phyloP scores from a whole-genome alignment of 768 basidiomycete genomes.

The Auricularia sp. region DNA sequence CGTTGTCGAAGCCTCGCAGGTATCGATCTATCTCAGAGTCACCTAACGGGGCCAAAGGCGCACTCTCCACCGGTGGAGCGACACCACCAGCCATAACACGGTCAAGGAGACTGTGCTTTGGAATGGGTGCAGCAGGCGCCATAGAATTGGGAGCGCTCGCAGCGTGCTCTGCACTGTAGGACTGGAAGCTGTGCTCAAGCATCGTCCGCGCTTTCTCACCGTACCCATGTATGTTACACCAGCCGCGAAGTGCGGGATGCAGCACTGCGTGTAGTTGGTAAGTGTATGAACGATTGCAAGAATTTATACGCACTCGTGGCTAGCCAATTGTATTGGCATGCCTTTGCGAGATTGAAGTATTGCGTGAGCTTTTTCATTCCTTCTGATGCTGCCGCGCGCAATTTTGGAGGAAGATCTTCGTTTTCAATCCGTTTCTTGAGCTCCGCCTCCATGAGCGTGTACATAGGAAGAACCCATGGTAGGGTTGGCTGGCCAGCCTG shows the following conservation, averaged over 20 bases:
- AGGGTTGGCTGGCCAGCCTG: constrained; percentile 18
- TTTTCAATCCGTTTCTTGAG: constrained; percentile 9
- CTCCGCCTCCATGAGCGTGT: constrained; percentile 17
- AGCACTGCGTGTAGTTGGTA: constrained; percentile 14
- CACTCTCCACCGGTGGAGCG: background rate
- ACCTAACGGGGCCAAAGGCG: no score
- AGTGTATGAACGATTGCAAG: no score
- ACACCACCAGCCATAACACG: background rate
- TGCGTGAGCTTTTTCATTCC: constrained; percentile 20
- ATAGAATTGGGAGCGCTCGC: background rate
- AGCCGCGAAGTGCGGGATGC: constrained; percentile 18
- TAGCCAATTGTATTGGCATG: constrained; percentile 20
- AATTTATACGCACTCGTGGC: constrained; percentile 23
- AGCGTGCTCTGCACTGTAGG: background rate
- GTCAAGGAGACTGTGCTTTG: background rate
- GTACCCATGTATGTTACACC: constrained; percentile 13
- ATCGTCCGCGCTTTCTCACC: background rate
- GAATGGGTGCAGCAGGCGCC: background rate
- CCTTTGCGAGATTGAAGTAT: constrained; percentile 8
- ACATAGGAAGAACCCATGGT: constrained; percentile 25
- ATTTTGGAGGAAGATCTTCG: background rate
- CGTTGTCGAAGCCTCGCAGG: background rate
- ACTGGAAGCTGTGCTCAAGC: background rate
- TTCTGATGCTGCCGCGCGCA: constrained; percentile 15
- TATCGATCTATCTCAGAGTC: background rate